Evolutionary conservation across 2,329 filamentous ascomycete species (phyloP).

Genomic region (Paraconiothyrium sp.): DNA sequence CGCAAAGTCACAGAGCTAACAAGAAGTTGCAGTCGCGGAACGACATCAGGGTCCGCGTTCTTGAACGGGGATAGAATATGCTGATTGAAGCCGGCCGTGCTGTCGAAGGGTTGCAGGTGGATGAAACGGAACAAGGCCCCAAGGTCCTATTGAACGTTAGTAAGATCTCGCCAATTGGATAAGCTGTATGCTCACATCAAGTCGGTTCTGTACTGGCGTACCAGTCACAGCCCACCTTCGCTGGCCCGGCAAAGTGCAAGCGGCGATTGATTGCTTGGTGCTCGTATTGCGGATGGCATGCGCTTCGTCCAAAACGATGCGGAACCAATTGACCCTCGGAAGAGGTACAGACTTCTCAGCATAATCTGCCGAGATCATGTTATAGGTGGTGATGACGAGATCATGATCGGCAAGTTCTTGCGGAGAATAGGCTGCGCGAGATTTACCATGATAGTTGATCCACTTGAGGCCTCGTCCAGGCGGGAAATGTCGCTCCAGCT

Average conservation of each 20-base stretch:
- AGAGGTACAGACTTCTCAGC: conserved; percentile 69
- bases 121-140: conserved; percentile 88
- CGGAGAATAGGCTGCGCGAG: conserved; percentile 69
- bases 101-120: conserved; percentile 84
- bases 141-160: conserved; percentile 65
- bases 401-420: conserved; percentile 77
- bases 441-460: conserved; percentile 87
- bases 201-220: conserved; percentile 91
- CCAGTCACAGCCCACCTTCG: conserved; percentile 97
- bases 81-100: conserved; percentile 76
- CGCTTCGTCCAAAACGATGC: conserved; percentile 92
- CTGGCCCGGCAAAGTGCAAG: conserved; percentile 79
- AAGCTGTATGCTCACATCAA: conserved; percentile 57
- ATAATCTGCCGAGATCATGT: conserved; percentile 83
- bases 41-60: conserved; percentile 80
- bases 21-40: conserved; percentile 85
- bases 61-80: conserved; percentile 89
- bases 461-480: conserved; percentile 68
- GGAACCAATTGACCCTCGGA: conserved; percentile 86
- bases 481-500: conserved; percentile 83
- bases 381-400: conserved; percentile 91
- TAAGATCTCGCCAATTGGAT: not conserved
- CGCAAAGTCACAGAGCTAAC: conserved; percentile 95
- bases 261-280: conserved; percentile 84
- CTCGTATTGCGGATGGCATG: conserved; percentile 90